Percentiles rank a stretch among this genome's conserved stretches.
Conservation (phyloP, 2,329 filamentous ascomycete species). For the Nemania sp. region DNA sequence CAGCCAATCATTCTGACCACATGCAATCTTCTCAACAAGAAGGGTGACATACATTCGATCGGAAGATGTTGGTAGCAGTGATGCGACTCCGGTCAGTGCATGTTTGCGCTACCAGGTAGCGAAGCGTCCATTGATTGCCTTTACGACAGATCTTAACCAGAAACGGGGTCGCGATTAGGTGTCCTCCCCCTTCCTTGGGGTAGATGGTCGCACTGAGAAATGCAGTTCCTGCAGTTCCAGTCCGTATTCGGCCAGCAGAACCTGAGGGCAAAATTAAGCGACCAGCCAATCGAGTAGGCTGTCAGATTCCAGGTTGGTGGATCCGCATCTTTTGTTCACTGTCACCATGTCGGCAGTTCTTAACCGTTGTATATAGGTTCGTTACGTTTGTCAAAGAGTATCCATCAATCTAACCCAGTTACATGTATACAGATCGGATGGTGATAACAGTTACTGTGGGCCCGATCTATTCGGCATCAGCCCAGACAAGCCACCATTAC, state of each 20-base stretch:
- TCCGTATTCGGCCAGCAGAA: no score
- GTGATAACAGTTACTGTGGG: conserved; percentile 14
- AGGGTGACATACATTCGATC: conserved; percentile 15
- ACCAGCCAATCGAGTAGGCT: conserved; percentile 1
- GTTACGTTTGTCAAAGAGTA: conserved; percentile 1
- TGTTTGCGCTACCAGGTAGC: neutral
- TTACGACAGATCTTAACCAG: no score
- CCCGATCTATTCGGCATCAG: conserved; percentile 5
- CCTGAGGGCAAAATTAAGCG: no score
- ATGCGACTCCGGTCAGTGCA: conserved; percentile 1
- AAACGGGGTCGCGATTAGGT: no score
- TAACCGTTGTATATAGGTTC: neutral
- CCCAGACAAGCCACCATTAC: conserved; percentile 3
- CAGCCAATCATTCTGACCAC: conserved; percentile 38
- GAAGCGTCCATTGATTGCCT: no score
- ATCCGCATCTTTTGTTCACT: neutral
- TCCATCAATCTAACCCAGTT: neutral
- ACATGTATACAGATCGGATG: neutral
- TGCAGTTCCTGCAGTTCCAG: no score
- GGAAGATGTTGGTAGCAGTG: neutral
- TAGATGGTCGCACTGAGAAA: no score
- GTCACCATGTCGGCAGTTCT: neutral
- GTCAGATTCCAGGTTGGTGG: neutral
- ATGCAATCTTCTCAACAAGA: conserved; percentile 25
- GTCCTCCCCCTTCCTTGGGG: no score